These are phyloP conservation scores for Babesia divergens DNA, from an alignment of 169 alveolate genomes.

Conservation along the genomic window DNA sequence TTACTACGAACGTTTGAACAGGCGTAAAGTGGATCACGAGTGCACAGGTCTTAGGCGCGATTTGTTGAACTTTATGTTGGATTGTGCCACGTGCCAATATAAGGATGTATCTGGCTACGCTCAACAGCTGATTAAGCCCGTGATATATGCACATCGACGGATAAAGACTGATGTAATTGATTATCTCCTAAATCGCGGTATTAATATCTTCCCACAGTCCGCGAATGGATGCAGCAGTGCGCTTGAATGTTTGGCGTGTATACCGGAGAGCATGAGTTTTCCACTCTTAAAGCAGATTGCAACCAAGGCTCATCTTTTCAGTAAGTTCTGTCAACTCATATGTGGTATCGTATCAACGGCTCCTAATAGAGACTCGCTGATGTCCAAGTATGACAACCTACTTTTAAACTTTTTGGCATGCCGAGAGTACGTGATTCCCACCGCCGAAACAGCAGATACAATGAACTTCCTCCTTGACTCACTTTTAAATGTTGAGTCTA, in stretches of 20 bases:
- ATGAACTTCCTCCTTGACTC: background rate
- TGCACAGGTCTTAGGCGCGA: slow-evolving; percentile 2
- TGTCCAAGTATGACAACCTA: slow-evolving; percentile 49
- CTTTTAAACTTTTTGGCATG: slow-evolving; percentile 8
- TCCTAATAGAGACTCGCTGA: slow-evolving; percentile 44
- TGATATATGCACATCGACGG: background rate
- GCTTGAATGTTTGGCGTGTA: slow-evolving; percentile 8
- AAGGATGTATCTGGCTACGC: slow-evolving; percentile 27
- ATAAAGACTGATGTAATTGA: background rate
- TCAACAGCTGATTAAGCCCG: slow-evolving; percentile 3
- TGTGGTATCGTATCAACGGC: slow-evolving; percentile 21
- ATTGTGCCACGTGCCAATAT: slow-evolving; percentile 34
- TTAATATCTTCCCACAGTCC: background rate
- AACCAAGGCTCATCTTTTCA: background rate
- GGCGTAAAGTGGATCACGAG: slow-evolving; percentile 26
- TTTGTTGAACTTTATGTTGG: slow-evolving; percentile 15
- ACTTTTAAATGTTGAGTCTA: background rate
- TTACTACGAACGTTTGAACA: slow-evolving; percentile 4
- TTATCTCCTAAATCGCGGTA: slow-evolving; percentile 11
- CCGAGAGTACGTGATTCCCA: slow-evolving; percentile 11
- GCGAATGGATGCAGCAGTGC: slow-evolving; percentile 9
- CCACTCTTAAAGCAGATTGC: slow-evolving; percentile 12
- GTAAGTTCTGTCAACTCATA: slow-evolving; percentile 32
- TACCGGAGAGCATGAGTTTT: slow-evolving; percentile 6
- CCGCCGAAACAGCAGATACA: background rate